Percentiles rank a stretch among this genome's conserved stretches.
Evolutionary conservation across 768 basidiomycete genomes (phyloP).

Genomic region (Lactifluus rugatus): DNA sequence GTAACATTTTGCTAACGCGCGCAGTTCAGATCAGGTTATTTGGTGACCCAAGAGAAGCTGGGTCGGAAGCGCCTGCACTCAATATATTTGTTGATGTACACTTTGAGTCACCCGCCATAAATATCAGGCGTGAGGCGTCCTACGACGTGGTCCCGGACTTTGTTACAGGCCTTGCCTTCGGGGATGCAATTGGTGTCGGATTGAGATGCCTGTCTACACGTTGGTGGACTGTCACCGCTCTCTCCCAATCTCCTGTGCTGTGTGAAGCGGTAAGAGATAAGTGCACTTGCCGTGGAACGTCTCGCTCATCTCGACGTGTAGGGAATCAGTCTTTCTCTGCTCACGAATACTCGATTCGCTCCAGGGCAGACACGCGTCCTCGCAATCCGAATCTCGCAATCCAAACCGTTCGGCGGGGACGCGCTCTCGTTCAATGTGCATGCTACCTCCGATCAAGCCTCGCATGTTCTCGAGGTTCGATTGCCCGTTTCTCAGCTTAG

Average conservation of each 20-base stretch:
- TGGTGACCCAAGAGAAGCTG: slow-evolving; percentile 50
- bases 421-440: slow-evolving; percentile 33
- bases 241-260: slow-evolving; percentile 18
- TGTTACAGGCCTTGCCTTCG: slow-evolving; percentile 67
- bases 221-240: slow-evolving; percentile 44
- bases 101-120: slow-evolving; percentile 24
- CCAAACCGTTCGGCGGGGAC: slow-evolving; percentile 28
- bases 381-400: slow-evolving; percentile 42
- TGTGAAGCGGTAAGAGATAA: slow-evolving; percentile 13
- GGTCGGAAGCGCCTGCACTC: slow-evolving; percentile 39
- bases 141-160: slow-evolving; percentile 59
- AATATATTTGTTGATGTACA: slow-evolving; percentile 40
- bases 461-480: slow-evolving; percentile 26
- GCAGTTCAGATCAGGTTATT: slow-evolving; percentile 63
- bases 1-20: background rate
- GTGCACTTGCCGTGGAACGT: background rate
- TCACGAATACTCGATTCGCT: background rate
- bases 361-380: slow-evolving; percentile 34
- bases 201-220: slow-evolving; percentile 37
- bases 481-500: slow-evolving; percentile 40
- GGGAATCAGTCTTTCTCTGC: slow-evolving; percentile 1
- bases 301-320: background rate
- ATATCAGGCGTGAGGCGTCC: slow-evolving; percentile 35
- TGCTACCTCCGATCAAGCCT: slow-evolving; percentile 21
- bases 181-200: slow-evolving; percentile 56